These are phyloP conservation scores for Oldenlandia corymbosa DNA, from an alignment of 257 asterid genomes.

Conservation along the genomic window DNA sequence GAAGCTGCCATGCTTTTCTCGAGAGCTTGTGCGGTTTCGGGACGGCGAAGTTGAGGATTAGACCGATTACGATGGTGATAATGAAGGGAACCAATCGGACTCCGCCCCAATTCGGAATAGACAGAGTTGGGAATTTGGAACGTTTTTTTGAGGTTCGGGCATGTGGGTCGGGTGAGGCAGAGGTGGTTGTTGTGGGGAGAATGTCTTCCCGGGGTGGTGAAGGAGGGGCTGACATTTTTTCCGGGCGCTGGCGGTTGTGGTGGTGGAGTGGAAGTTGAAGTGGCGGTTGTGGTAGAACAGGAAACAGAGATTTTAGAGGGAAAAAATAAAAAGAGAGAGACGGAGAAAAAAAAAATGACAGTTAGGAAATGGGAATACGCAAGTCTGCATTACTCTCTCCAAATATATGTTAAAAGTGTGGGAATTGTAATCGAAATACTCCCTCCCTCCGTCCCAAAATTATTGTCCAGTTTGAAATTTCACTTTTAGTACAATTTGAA, in stretches of 20 bases:
- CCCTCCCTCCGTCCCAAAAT: too few relatives aligned
- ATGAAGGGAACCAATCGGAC: constrained; percentile 48
- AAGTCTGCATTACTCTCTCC: too few relatives aligned
- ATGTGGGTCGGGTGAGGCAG: background rate
- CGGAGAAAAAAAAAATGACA: background rate
- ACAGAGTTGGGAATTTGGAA: constrained; percentile 1
- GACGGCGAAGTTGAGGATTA: constrained; percentile 56
- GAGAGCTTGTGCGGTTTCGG: constrained; percentile 50
- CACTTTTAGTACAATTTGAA: too few relatives aligned
- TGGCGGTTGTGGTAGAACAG: background rate
- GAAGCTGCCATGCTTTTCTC: constrained; percentile 62
- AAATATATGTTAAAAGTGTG: too few relatives aligned
- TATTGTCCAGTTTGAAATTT: too few relatives aligned
- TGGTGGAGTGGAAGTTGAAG: background rate
- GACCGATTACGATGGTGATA: constrained; percentile 42
- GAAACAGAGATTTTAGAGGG: constrained; percentile 2
- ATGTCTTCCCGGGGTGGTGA: constrained; percentile 16
- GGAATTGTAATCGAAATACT: too few relatives aligned
- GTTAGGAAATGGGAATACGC: constrained; percentile 1
- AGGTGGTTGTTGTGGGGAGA: constrained; percentile 12
- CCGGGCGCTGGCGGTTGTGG: constrained; percentile 8
- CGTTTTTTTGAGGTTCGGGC: constrained; percentile 8
- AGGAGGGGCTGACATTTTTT: constrained; percentile 11
- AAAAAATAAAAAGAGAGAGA: too few relatives aligned
- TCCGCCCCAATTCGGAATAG: constrained; percentile 40